Evolutionary conservation across 2,329 filamentous ascomycete genomes (phyloP).

Genomic region (Aspergillus sergii): DNA sequence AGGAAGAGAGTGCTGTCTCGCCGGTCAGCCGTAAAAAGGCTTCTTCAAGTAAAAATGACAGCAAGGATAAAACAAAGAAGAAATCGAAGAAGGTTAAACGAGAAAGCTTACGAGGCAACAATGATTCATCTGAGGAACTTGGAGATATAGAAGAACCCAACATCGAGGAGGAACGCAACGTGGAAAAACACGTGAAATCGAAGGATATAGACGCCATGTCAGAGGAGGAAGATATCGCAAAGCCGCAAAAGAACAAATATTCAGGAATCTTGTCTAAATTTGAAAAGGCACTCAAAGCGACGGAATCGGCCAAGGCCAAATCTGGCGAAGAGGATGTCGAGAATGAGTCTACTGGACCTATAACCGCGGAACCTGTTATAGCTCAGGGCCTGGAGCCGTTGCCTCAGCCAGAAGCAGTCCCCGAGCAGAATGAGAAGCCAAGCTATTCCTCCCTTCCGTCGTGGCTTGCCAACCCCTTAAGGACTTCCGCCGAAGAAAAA

Average conservation of each 20-base stretch:
- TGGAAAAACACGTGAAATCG: slow-evolving; percentile 8
- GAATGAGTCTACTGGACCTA: slow-evolving; percentile 8
- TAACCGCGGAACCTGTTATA: slow-evolving; percentile 33
- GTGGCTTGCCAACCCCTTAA: slow-evolving; percentile 79
- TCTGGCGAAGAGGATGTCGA: slow-evolving; percentile 17
- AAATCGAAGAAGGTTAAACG: slow-evolving; percentile 42
- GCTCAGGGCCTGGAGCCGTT: slow-evolving; percentile 71
- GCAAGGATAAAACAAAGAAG: slow-evolving; percentile 25
- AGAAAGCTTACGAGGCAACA: slow-evolving; percentile 28
- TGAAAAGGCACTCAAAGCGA: slow-evolving; percentile 35
- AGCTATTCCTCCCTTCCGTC: slow-evolving; percentile 76
- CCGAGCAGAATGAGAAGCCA: slow-evolving; percentile 60
- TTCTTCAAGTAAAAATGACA: slow-evolving; percentile 26
- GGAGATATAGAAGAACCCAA: slow-evolving; percentile 30
- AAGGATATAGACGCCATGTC: slow-evolving; percentile 11
- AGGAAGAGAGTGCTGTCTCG: slow-evolving; percentile 33
- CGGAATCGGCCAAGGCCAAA: slow-evolving; percentile 17
- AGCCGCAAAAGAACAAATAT: slow-evolving; percentile 34
- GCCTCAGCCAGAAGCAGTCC: slow-evolving; percentile 68
- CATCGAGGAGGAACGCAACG: not conserved
- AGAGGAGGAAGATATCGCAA: slow-evolving; percentile 27
- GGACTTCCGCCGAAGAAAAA: slow-evolving; percentile 63
- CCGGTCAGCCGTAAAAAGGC: slow-evolving; percentile 28
- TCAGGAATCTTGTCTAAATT: slow-evolving; percentile 43
- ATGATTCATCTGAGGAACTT: slow-evolving; percentile 19